Base-by-base conservation (phyloP, 2,329 filamentous ascomycete species). In the Penicillium vulpinum region DNA sequence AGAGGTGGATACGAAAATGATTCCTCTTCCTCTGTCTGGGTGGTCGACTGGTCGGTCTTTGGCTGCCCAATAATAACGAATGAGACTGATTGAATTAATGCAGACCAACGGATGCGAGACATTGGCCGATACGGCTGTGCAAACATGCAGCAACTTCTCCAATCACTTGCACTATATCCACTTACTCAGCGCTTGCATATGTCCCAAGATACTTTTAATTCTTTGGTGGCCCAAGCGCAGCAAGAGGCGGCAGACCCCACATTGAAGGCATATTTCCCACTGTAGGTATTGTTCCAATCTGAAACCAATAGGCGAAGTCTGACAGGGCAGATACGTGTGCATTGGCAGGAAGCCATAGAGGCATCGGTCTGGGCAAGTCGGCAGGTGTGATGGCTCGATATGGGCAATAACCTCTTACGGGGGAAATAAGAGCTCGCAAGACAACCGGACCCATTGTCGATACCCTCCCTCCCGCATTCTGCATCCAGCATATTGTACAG, bases 1-100 rank as follows among this genome's bases (percentile, higher is more conserved):
- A 6, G 85, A 90, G 36, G 81, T 91, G 39, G 87, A 90, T 66
- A 80, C 81, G 9, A 80, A 78, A 48, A 82, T 90, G 75, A 81
- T 91, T 57, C 85, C 81, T 49, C 72, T 91, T 49, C 88, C 87
- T 16, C 83, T 90, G 72, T 89, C 86, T 69, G 84, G 78, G 29
- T 92, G 89, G 89, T 80, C 87, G 21, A 84, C 71, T 61, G 82
- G 89, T 91, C 77, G 66, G 81, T 48, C 16, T 44, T 24, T 15
- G 21, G 15, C 18, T 18, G 16, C 21, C 21, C 21, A 28, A 44
- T 4, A 28, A 16, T 36, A 8, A 54, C 8, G n/a, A 15, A 16
- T 8, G 24, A 29, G 29, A n/a, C 65, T 74, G 47, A 73, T 64
- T 73, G 46, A 72, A 56, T 35, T 45, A 36, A 10, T 48, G n/a